These are phyloP conservation scores for Anisodus acutangulus DNA, from an alignment of 257 asterid species.

Conservation along the genomic window DNA sequence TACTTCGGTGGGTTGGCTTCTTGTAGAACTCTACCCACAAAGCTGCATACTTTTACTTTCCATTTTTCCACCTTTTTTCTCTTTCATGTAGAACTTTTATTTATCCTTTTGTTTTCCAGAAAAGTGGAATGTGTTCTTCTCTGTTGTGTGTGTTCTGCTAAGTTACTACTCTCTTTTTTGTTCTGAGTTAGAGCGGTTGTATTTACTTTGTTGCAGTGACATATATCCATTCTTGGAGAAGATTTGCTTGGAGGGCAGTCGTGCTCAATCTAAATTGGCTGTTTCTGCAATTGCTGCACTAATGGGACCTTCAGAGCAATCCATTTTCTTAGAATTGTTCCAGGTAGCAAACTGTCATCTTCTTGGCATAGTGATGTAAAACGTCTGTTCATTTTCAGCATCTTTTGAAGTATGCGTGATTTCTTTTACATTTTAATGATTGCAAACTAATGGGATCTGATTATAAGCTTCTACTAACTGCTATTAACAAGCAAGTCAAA, in stretches of 20 bases:
- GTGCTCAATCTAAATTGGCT: constrained; percentile 74
- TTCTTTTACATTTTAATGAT: constrained; percentile 26
- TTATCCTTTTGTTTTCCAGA: neutral
- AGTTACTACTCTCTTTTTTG: neutral
- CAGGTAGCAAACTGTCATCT: constrained; percentile 51
- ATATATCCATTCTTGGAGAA: constrained; percentile 70
- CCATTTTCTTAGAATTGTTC: constrained; percentile 58
- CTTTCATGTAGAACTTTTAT: neutral
- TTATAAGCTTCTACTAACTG: constrained; percentile 14
- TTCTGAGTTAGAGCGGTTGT: constrained; percentile 29
- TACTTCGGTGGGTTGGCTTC: neutral
- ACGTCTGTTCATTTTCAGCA: constrained; percentile 2
- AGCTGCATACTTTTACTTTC: constrained; percentile 17
- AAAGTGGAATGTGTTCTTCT: constrained; percentile 12
- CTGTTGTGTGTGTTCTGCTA: constrained; percentile 1
- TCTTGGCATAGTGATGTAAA: constrained; percentile 22
- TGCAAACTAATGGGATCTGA: constrained; percentile 20
- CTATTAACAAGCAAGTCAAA: neutral
- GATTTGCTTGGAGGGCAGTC: constrained; percentile 77
- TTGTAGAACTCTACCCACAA: neutral
- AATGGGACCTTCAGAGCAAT: constrained; percentile 56
- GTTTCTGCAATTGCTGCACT: constrained; percentile 72
- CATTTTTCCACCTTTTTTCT: neutral
- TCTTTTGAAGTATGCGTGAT: constrained; percentile 7
- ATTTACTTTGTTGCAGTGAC: constrained; percentile 56